phyloP scores from a whole-genome alignment of 1,284 basidiomycete genomes.

The Moniliophthora roreri region DNA sequence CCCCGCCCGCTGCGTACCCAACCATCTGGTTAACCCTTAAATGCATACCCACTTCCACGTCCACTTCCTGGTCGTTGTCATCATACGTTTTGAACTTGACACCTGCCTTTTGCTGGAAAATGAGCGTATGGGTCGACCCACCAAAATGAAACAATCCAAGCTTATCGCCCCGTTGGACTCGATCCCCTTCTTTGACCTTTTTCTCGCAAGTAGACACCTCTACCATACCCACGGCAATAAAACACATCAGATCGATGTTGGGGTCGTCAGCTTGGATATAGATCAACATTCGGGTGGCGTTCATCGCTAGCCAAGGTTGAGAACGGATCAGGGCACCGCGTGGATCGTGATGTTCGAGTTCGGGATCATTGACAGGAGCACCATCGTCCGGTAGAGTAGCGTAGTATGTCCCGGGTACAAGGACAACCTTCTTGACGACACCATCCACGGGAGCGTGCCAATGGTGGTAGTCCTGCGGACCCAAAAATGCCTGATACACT shows the following conservation, averaged over 20 bases:
- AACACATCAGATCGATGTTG: conserved; percentile 46
- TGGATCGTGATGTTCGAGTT: background rate
- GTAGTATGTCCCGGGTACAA: conserved; percentile 42
- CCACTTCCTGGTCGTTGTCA: no score
- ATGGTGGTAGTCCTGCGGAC: no score
- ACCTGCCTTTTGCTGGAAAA: conserved; percentile 24
- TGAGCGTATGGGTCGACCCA: conserved; percentile 39
- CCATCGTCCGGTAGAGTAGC: conserved; percentile 22
- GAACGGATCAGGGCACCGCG: conserved; percentile 23
- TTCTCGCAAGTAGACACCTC: conserved; percentile 53
- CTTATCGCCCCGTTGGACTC: conserved; percentile 23
- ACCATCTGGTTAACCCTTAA: no score
- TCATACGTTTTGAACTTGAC: no score
- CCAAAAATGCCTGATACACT: no score
- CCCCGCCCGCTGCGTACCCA: no score
- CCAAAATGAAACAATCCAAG: conserved; percentile 50
- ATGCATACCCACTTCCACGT: no score
- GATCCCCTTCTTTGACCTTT: conserved; percentile 26
- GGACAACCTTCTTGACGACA: no score
- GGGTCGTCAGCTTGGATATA: conserved; percentile 53
- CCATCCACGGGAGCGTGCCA: no score
- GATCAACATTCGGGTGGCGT: conserved; percentile 49
- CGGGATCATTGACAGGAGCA: conserved; percentile 2
- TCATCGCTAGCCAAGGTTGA: conserved; percentile 24
- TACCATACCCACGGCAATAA: conserved; percentile 54